These are phyloP conservation scores for Sedum album DNA, from an alignment of 164 flowering plant species.

Conservation along the genomic window DNA sequence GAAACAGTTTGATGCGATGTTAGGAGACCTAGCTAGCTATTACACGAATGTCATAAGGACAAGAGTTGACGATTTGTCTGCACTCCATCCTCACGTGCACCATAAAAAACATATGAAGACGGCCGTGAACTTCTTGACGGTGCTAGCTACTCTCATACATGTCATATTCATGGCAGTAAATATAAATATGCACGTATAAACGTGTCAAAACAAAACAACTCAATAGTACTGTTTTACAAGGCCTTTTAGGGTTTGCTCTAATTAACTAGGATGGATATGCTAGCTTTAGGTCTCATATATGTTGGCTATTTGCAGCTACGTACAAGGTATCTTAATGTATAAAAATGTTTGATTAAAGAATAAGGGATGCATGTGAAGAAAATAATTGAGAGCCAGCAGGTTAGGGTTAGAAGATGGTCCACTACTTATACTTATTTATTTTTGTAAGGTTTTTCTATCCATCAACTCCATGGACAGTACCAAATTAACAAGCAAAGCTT, in stretches of 20 bases:
- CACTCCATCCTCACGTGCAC: not conserved
- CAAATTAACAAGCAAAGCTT: not conserved
- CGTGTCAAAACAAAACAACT: not conserved
- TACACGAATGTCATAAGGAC: no score
- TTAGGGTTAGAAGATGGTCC: not conserved
- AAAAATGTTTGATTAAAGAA: not conserved
- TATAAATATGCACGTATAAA: not conserved
- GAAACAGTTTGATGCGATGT: no score
- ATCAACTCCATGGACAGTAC: not conserved
- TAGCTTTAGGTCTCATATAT: not conserved
- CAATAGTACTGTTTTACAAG: no score
- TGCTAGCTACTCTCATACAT: not conserved
- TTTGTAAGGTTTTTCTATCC: not conserved
- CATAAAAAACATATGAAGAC: not conserved
- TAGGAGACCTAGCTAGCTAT: no score
- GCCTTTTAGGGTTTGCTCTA: not conserved
- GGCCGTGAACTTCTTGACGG: not conserved
- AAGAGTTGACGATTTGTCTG: not conserved
- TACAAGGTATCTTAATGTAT: not conserved
- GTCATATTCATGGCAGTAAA: not conserved
- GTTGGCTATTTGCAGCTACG: not conserved
- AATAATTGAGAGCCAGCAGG: not conserved
- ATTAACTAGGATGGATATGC: not conserved
- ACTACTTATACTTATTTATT: not conserved
- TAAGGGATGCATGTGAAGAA: not conserved